Base-by-base conservation (phyloP, 371 early-diverging fungal species). In the Umbelopsis sp. region DNA sequence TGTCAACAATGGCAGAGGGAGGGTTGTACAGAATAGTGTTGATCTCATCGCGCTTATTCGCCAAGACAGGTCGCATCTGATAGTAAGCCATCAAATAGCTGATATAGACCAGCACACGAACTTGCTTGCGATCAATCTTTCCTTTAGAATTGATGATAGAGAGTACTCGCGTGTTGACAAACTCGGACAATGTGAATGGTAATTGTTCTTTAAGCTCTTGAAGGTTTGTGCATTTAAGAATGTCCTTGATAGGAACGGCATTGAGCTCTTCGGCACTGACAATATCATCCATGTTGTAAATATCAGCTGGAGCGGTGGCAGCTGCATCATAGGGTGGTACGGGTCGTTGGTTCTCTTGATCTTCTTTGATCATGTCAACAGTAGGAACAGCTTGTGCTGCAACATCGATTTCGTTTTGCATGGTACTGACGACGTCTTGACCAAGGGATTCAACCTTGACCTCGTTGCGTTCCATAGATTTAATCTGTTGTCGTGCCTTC, bases 381-480 rank as follows among this genome's bases (percentile, higher is more conserved):
- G 76, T 78, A n/a, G 82, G 82, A 57, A 87, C 73, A 45, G 76
- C 76, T 48, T 71, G 82, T 4, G 87, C 76, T 64, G 83, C 80
- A 62, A 83, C 85, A 53, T 85, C 80, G 67, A 93, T 89, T 22
- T 86, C 80, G 24, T 75, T 78, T 44, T 83, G 86, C 62, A 92
- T 82, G 37, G 74, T 80, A 45, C 81, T 79, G 70, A 88, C 87
- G 0, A 84, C 89, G 25, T 78, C 84, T 65, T 80, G 77, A 18
- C 35, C 57, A 70, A 96, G 67, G 10, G 86, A 78, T 45, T 83
- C 73, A 45, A 70, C 80, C 4, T 66, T 86, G 66, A 96, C 92
- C 68, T 87, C 84, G 75, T 96, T 96, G 70, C 93, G 89, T 74
- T 94, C 96, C 65, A 83, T 80, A 14, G 92, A 92, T 32, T 86